Base-by-base conservation (phyloP, 495 filamentous ascomycete species). In the Lophium mytilinum region DNA sequence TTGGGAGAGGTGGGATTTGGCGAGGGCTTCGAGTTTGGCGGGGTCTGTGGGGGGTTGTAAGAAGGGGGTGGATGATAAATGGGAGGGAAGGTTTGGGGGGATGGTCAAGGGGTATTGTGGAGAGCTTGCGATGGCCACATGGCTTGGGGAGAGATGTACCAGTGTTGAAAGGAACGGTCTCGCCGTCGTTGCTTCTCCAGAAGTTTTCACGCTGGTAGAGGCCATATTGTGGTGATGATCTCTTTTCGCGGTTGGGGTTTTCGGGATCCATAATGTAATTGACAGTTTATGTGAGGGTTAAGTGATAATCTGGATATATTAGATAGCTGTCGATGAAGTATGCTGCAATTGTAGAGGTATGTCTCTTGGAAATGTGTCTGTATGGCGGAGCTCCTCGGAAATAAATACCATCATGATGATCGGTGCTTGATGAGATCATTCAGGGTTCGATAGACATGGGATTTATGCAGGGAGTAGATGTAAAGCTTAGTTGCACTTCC, bases 201-300 rank as follows among this genome's bases (percentile, higher is more conserved):
- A 85, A 83, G 46, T 80, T 75, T 61, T 85, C 80, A 3, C 81
- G 72, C 52, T 85, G 82, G 57, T 85, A 85, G 5, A 81, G 71
- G 5, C 64, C 77, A 73, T 76, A 85, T 73, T 83, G 79, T 18
- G 82, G 80, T 1, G 81, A 85, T 48, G 68, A 76, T 34, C 82
- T 69, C 24, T 75, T 70, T 37, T 73, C 56, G 57, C 81, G 78
- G 65, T 83, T 82, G 9, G 78, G 76, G 58, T 79, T 81, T 6
- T 74, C 77, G 14, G 79, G 76, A 63, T 85, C 80, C 65, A 69
- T 69, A 6, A 30, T 30, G n/a, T 6, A 30, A 30, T 30, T 2
- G 6, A 30, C n/a, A n/a, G n/a, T n/a, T 30, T 30, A 30, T 30
- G 24, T 30, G 24, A 6, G 6, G 2, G 24, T 30, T 2, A 30